Conservation (phyloP, 2,329 filamentous ascomycete species). For the Cytospora piceicola region DNA sequence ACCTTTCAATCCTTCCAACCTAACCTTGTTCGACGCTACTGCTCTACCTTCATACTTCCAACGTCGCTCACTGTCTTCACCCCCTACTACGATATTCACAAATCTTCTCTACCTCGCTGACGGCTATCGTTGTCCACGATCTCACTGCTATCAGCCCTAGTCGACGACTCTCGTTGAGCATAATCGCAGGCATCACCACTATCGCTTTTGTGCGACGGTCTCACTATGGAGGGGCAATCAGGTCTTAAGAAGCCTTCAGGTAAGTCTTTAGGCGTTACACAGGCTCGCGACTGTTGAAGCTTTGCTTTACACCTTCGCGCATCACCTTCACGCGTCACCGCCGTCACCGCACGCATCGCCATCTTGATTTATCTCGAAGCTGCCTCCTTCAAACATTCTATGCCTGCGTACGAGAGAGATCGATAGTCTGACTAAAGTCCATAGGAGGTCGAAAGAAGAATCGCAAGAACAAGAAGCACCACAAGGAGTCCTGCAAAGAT, state of each 20-base stretch:
- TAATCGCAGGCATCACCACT: not conserved
- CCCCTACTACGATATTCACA: not conserved
- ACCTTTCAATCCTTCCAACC: not conserved
- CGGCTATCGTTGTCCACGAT: not conserved
- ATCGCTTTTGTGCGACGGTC: not conserved
- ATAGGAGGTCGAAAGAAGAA: not conserved
- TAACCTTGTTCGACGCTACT: not conserved
- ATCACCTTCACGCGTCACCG: not conserved
- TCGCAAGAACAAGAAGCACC: not conserved
- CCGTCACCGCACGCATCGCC: too few species aligned
- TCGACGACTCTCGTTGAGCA: too few species aligned
- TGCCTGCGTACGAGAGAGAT: not conserved
- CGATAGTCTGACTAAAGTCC: not conserved
- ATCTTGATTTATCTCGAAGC: not conserved
- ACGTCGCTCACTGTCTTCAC: not conserved
- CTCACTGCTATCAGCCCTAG: not conserved
- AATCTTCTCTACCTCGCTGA: too few species aligned
- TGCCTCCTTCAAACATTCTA: too few species aligned
- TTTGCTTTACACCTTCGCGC: not conserved
- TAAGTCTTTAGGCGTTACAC: not conserved
- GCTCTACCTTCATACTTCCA: too few species aligned
- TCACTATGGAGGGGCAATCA: constrained; percentile 1
- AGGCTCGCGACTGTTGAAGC: not conserved
- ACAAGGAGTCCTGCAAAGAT: not conserved
- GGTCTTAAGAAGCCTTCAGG: not conserved